A percentile compares a stretch with the other conserved stretches of the same genome.
phyloP scores from a whole-genome alignment of 1,284 basidiomycete genomes.

The Gomphus bonarii region DNA sequence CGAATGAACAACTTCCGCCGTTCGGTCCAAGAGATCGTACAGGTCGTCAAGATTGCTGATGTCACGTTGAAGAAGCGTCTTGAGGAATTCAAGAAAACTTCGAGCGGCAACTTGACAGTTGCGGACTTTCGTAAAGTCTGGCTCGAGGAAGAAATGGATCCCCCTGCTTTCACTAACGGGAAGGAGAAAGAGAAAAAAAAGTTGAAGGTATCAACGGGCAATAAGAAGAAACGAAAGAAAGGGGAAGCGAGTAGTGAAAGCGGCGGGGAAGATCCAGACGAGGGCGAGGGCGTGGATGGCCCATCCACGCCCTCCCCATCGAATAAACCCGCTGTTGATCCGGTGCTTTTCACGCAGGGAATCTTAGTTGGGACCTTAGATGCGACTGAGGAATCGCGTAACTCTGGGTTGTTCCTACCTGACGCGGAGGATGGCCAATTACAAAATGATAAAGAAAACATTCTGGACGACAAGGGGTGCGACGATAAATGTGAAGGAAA shows the following conservation, averaged over 20 bases:
- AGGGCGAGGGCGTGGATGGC: conserved; percentile 21
- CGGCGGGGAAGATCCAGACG: conserved; percentile 28
- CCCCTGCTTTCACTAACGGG: conserved; percentile 77
- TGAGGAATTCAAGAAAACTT: conserved; percentile 92
- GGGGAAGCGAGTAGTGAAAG: conserved; percentile 23
- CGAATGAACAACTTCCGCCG: conserved; percentile 98
- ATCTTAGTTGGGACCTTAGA: conserved; percentile 30
- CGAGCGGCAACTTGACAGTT: conserved; percentile 78
- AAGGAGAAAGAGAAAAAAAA: conserved; percentile 47
- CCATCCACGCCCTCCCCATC: conserved; percentile 15
- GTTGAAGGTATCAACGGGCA: conserved; percentile 20
- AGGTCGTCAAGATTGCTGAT: conserved; percentile 97
- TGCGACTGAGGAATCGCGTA: conserved; percentile 16
- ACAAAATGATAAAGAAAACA: conserved; percentile 25
- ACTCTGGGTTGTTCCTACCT: conserved; percentile 28
- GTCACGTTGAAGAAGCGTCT: conserved; percentile 88
- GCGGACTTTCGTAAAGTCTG: conserved; percentile 89
- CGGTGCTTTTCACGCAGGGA: conserved; percentile 34
- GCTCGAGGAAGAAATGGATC: conserved; percentile 87
- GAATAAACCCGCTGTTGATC: conserved; percentile 27
- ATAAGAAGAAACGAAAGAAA: conserved; percentile 19
- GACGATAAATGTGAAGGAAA: conserved; percentile 5
- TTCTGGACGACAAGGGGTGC: conserved; percentile 15
- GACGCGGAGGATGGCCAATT: conserved; percentile 22
- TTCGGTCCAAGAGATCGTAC: conserved; percentile 90